Evolutionary conservation across 129 eudicot species (phyloP), one percentile per base, ranked within the genome.

Genomic region (Centella asiatica): DNA sequence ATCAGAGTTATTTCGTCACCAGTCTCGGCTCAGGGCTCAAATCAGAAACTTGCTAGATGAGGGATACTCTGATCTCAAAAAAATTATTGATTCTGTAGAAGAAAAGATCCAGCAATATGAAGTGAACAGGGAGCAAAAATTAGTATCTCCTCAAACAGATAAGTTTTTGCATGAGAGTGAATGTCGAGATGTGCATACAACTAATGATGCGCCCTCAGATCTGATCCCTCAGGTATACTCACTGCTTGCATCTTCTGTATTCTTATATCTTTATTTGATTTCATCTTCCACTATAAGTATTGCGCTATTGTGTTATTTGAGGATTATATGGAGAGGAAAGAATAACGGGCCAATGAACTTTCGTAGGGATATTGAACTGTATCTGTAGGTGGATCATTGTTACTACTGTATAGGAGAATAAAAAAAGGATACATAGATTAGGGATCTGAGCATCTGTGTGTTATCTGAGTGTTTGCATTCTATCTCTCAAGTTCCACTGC

Each of bases 161-260:
- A 15, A 15, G 25, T 51, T 61, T 6, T 49, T 67, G 20, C 80
- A 51, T 44, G 86, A 76, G 61, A 76, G 66, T 66, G 93, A 88
- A 76, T 81, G 86, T 62, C 87, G 77, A 69, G 92, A 84, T 81
- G 93, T 87, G 64, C 88, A 76, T 72, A 60, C 76, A 62, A 88
- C 56, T 71, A 75, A 74, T 67, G 84, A 78, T 75, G 57, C 63
- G 28, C 71, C 52, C 56, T 67, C 77, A 62, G 76, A 67, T 69
- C 70, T 76, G 19, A 42, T 44, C 26, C 34, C 78, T 47, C 58
- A 87, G 90, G 95, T 76, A 76, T 65, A 66, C 51, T 65, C 19
- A 51, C 31, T 59, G 40, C 24, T 56, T 56, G 24, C 44, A 4
- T 56, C 5, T 56, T 10, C 22, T 22, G 22, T 24, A 37, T 26